A percentile compares a stretch with the other conserved stretches of the same genome.
Conservation (phyloP, 768 basidiomycete species). For the Boletus edulis region DNA sequence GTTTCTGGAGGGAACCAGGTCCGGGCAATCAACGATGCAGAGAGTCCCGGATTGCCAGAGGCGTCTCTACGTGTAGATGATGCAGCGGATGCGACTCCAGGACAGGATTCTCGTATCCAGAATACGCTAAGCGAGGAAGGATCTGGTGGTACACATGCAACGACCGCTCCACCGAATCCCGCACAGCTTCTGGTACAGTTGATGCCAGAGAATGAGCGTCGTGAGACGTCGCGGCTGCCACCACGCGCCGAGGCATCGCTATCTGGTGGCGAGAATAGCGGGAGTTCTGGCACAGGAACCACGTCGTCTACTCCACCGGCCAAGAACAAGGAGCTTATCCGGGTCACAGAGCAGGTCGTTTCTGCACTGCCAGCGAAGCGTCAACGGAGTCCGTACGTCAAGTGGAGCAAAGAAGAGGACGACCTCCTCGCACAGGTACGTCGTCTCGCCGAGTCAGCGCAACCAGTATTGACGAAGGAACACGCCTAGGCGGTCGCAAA, state of each 20-base stretch:
- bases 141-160: background rate
- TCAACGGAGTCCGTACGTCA: constrained; percentile 39
- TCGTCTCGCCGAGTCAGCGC: background rate
- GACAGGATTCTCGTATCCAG: constrained; percentile 9
- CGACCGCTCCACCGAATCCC: background rate
- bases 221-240: constrained; percentile 4
- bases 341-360: constrained; percentile 32
- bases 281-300: background rate
- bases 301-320: background rate
- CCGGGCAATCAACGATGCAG: background rate
- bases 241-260: constrained; percentile 8
- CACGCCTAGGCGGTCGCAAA: constrained; percentile 35
- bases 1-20: background rate
- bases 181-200: background rate
- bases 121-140: background rate
- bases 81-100: constrained; percentile 16
- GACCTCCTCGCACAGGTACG: constrained; percentile 38
- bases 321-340: constrained; percentile 22
- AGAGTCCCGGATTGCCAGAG: background rate
- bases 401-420: constrained; percentile 44
- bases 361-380: constrained; percentile 29
- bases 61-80: constrained; percentile 2
- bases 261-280: constrained; percentile 1
- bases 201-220: background rate
- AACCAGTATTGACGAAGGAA: background rate